Evolutionary conservation across 257 asterid species (phyloP).

Genomic region (Ophiorrhiza pumila): DNA sequence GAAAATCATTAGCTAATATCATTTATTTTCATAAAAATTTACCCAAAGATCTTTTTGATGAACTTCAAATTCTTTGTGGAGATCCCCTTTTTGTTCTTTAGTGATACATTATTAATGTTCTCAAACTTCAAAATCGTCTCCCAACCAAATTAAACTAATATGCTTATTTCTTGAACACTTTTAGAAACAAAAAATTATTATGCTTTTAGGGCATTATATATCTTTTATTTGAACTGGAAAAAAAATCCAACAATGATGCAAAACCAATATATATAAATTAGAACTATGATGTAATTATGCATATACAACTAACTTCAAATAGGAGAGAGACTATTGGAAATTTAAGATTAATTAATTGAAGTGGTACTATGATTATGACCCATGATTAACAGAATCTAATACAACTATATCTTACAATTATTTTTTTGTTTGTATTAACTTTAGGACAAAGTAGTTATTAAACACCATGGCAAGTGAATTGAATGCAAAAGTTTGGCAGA

Average conservation of each 20-base stretch:
- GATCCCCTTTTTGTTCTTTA: too few species aligned
- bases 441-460: conserved; percentile 3
- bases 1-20: too few species aligned
- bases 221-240: background rate
- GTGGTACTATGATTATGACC: conserved; percentile 11
- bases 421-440: background rate
- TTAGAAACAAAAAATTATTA: background rate
- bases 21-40: too few species aligned
- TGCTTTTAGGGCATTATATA: background rate
- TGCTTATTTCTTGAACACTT: background rate
- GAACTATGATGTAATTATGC: background rate
- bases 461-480: conserved; percentile 3
- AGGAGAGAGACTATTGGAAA: conserved; percentile 1
- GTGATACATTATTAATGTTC: too few species aligned
- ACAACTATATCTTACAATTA: conserved; percentile 1
- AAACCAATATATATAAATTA: background rate
- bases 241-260: background rate
- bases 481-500: conserved; percentile 10
- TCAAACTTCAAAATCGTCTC: background rate
- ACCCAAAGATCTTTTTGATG: too few species aligned
- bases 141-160: background rate
- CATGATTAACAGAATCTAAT: conserved; percentile 10
- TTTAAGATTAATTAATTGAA: conserved; percentile 5
- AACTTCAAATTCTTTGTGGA: too few species aligned
- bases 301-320: conserved; percentile 19